Percentiles rank a stretch among this genome's conserved stretches.
phyloP scores from a whole-genome alignment of 805 yeast genomes.

The Starmerella apicola region DNA sequence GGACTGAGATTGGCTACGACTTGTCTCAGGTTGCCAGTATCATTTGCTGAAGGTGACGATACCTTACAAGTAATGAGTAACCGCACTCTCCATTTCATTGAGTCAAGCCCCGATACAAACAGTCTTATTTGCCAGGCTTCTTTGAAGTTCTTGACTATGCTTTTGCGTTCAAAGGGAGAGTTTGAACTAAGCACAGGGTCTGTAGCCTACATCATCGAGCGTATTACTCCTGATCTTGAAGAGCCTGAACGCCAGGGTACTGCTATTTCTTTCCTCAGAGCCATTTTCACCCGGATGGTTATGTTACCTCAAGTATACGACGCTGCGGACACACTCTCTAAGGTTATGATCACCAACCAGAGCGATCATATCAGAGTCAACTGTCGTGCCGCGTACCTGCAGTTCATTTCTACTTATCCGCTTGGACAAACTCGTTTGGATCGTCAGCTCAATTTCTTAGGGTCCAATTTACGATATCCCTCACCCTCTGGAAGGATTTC shows the following conservation, averaged over 20 bases:
- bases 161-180: slow-evolving; percentile 57
- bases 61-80: slow-evolving; percentile 21
- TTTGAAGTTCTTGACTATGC: slow-evolving; percentile 45
- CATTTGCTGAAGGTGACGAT: slow-evolving; percentile 32
- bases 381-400: slow-evolving; percentile 70
- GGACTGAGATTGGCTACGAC: slow-evolving; percentile 51
- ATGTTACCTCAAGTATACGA: slow-evolving; percentile 84
- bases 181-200: slow-evolving; percentile 58
- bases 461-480: slow-evolving; percentile 70
- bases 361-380: slow-evolving; percentile 69
- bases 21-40: slow-evolving; percentile 50
- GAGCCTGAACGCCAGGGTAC: slow-evolving; percentile 82
- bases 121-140: slow-evolving; percentile 71
- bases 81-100: slow-evolving; percentile 39
- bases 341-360: slow-evolving; percentile 83
- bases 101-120: slow-evolving; percentile 65
- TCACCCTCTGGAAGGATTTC: slow-evolving; percentile 79
- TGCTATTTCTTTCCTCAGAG: slow-evolving; percentile 71
- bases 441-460: slow-evolving; percentile 68
- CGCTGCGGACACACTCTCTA: slow-evolving; percentile 64
- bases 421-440: slow-evolving; percentile 79
- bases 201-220: slow-evolving; percentile 54
- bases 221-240: slow-evolving; percentile 74
- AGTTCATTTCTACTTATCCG: slow-evolving; percentile 85
- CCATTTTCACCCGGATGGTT: slow-evolving; percentile 61